Conservation (phyloP, 345 rosid genomes). For the Cardamine occulta region DNA sequence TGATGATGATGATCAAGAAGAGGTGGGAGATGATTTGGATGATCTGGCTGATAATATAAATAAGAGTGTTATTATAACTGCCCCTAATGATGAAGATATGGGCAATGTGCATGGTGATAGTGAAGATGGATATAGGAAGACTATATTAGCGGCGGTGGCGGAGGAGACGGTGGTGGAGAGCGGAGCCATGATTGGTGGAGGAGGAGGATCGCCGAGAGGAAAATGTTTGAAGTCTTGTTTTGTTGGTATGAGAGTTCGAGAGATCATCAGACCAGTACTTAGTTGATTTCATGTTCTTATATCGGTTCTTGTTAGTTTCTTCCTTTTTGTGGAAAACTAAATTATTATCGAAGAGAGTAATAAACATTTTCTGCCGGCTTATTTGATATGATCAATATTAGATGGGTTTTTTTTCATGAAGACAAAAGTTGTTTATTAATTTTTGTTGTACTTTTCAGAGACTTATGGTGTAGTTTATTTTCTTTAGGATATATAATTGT, state of each 20-base stretch:
- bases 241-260: slow-evolving; percentile 37
- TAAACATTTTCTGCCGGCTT: slow-evolving; percentile 30
- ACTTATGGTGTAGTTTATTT: slow-evolving; percentile 1
- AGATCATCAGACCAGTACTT: slow-evolving; percentile 43
- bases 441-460: slow-evolving; percentile 21
- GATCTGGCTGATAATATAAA: slow-evolving; percentile 17
- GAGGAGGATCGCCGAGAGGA: slow-evolving; percentile 49
- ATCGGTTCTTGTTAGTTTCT: slow-evolving; percentile 7
- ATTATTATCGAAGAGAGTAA: slow-evolving; percentile 10
- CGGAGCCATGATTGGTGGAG: slow-evolving; percentile 33
- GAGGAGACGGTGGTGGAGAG: slow-evolving; percentile 33
- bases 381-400: not conserved
- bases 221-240: slow-evolving; percentile 47
- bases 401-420: not conserved
- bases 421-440: not conserved
- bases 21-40: slow-evolving; percentile 28
- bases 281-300: slow-evolving; percentile 25
- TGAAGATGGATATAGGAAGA: slow-evolving; percentile 33
- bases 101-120: slow-evolving; percentile 39
- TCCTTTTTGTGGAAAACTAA: slow-evolving; percentile 11
- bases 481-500: not conserved
- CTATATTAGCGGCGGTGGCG: slow-evolving; percentile 18
- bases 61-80: not conserved
- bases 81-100: slow-evolving; percentile 16
- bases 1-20: not conserved